Evolutionary conservation across 768 basidiomycete genomes (phyloP), one percentile per base, ranked within the genome.

Genomic region (Podaxis sp.): DNA sequence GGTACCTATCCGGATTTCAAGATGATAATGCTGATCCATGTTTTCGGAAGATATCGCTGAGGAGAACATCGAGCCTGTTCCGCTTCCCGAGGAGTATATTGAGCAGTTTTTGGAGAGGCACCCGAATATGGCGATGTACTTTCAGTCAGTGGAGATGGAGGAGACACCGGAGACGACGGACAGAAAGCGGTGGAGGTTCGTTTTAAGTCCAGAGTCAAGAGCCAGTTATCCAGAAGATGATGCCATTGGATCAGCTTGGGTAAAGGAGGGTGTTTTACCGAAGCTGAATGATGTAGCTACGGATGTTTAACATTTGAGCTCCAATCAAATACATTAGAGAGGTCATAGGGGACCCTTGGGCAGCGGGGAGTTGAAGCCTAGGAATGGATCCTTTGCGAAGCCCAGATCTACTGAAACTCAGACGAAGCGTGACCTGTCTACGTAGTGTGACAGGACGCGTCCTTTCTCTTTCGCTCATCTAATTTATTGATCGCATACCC

Each of bases 201-300:
- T 79, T 17, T 68, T 75, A 11, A 83, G 78, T 62, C 74, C 79
- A 5, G 82, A 84, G 56, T 69, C 78, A 7, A 72, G 72, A 60
- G 65, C 63, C 15, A 68, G 70, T 38, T 85, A 81, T 69, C 84
- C 84, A 1, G 80, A 84, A 46, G 84, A 86, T 60, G 74, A 82
- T 36, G 69, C 58, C 11, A 65, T 72, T 36, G 80, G 74, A 0
- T 66, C 72, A 33, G 65, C 57, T 20, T 82, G 79, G 78, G 70
- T 78, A 5, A 69, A 60, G 33, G 56, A 63, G n/a, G 66, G 69
- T 5, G 40, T 53, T 53, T 20, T 60, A 22, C 51, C 50, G n/a
- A 12, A 51, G 24, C 5, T 41, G 40, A 53, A 10, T 17, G 10
- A 20, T 20, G 20, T 10, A 20, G 44, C 2, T 46, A 20, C 20